Conservation (phyloP, 495 filamentous ascomycete species). For the Pyrenula aspistea region DNA sequence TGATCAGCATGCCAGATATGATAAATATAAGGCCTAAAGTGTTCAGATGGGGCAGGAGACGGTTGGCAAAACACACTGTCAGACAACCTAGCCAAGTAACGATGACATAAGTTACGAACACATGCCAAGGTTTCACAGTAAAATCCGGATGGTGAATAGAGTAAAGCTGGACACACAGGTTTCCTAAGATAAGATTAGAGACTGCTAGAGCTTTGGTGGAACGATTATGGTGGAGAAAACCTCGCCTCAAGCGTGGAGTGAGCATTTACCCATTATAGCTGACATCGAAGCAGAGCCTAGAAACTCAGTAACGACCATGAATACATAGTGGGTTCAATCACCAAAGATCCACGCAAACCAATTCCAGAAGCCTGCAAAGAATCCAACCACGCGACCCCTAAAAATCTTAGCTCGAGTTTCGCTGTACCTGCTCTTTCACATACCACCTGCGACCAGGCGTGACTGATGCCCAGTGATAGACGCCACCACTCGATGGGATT, state of each 20-base stretch:
- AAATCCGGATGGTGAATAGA: slow-evolving; percentile 55
- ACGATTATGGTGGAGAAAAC: too few species aligned
- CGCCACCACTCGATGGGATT: slow-evolving; percentile 65
- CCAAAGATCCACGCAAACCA: slow-evolving; percentile 58
- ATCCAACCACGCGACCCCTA: slow-evolving; percentile 60
- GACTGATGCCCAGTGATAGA: slow-evolving; percentile 17
- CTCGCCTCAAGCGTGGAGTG: too few species aligned
- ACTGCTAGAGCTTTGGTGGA: too few species aligned
- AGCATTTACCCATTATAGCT: slow-evolving; percentile 39
- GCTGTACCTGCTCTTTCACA: too few species aligned
- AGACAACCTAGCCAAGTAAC: slow-evolving; percentile 53
- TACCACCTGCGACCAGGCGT: slow-evolving; percentile 59
- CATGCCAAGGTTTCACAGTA: slow-evolving; percentile 54
- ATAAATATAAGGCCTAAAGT: slow-evolving; percentile 58
- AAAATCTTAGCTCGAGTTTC: too few species aligned
- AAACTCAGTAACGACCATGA: neutral
- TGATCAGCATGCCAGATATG: slow-evolving; percentile 54
- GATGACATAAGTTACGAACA: slow-evolving; percentile 58
- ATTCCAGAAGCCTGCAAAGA: slow-evolving; percentile 73
- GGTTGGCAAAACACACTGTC: slow-evolving; percentile 59
- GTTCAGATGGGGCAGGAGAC: slow-evolving; percentile 51
- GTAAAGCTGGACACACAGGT: slow-evolving; percentile 59
- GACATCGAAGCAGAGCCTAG: slow-evolving; percentile 50
- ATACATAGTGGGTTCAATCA: neutral
- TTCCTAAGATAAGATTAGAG: too few species aligned